Base-by-base conservation (phyloP, 148 eudicot species). In the Vaccinium corymbosum region DNA sequence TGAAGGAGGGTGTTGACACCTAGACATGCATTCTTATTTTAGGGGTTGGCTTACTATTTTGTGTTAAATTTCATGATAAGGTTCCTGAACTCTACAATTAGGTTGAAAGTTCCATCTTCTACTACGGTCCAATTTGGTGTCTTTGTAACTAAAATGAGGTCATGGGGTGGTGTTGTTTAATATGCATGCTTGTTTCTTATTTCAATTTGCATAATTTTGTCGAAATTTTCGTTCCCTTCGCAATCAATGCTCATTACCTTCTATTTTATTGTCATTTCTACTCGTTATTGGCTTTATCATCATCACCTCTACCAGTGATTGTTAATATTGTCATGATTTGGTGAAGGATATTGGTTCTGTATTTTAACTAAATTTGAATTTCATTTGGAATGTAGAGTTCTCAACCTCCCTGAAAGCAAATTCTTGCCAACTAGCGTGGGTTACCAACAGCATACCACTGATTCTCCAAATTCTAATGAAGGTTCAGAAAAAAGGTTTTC, bases 351-450 rank as follows among this genome's bases (percentile, higher is more conserved):
- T 29, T 71, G 20, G 10, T 82, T 72, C 46, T 35, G 51, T 32
- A 81, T 70, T 72, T 82, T 53, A 49, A 72, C 14, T 19, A 52
- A 53, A 53, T 53, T 81, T 16, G 10, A 48, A 35, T 72, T 71
- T 16, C n/a, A 42, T 42, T 42, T 42, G 46, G 46, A 48, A 77
- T 85, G 89, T 71, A 96, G 99, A 85, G 90, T 90, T 82, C 93
- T 89, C 80, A 91, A 93, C 85, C 97, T 94, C 87, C 98, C 99
- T 78, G 91, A 94, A 90, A 81, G 86, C 86, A 93, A 92, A 70
- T 88, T 83, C 82, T 78, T 92, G 71, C 82, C 88, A 50, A 82
- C 85, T 76, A 70, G 82, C 68, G 66, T 75, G 56, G 93, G 83
- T 84, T 86, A 75, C 88, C 86, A 83, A 75, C 89, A 80, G 80